phyloP scores from a whole-genome alignment of 1,139 yeast genomes.

The Neolecta irregularis region DNA sequence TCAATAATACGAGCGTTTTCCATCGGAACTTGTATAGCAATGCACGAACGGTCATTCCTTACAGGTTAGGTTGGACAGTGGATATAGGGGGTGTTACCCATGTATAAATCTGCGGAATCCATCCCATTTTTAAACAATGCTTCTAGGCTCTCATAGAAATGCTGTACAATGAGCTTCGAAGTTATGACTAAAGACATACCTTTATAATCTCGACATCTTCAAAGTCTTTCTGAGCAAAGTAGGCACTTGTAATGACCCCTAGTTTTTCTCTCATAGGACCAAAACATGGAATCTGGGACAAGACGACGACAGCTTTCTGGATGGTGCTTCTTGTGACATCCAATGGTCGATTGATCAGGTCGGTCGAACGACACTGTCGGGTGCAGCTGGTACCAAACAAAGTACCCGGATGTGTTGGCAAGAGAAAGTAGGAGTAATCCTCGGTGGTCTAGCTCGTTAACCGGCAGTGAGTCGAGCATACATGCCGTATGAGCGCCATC shows the following conservation, averaged over 20 bases:
- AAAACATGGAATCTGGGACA: constrained; percentile 72
- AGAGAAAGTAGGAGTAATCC: constrained; percentile 84
- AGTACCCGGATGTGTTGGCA: constrained; percentile 28
- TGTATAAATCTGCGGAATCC: constrained; percentile 45
- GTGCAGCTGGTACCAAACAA: constrained; percentile 89
- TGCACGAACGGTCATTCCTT: constrained; percentile 43
- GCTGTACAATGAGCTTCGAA: no score
- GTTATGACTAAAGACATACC: no score
- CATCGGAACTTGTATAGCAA: constrained; percentile 44
- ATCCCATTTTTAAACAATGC: constrained; percentile 28
- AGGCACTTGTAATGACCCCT: constrained; percentile 76
- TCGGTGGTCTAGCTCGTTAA: constrained; percentile 43
- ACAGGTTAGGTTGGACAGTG: no score
- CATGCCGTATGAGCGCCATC: constrained; percentile 67
- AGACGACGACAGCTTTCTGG: constrained; percentile 83
- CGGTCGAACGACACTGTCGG: constrained; percentile 57
- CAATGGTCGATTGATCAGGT: constrained; percentile 40
- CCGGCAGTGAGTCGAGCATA: constrained; percentile 8
- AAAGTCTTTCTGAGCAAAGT: constrained; percentile 67
- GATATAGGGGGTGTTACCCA: no score
- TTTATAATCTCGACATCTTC: constrained; percentile 47
- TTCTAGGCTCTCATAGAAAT: constrained; percentile 58
- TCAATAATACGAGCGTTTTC: constrained; percentile 53
- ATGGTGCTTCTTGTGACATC: constrained; percentile 79
- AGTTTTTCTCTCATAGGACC: constrained; percentile 74